Base-by-base conservation (phyloP, 2,329 filamentous ascomycete genomes). In the Phoma herbarum region DNA sequence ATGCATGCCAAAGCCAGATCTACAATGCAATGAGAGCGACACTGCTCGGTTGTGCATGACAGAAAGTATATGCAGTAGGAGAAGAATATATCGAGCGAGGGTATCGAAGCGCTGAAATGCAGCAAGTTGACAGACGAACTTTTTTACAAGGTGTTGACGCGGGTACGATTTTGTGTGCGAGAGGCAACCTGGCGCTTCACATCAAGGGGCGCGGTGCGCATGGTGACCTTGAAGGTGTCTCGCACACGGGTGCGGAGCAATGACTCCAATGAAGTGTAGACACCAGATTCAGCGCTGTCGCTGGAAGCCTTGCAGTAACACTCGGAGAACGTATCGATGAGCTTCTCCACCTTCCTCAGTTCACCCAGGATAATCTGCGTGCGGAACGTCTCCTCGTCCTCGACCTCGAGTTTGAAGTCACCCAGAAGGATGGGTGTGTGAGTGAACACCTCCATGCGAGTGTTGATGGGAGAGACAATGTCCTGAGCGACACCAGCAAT, bases 161-260 rank as follows among this genome's bases (percentile, higher is more conserved):
- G 72, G 2, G 54, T 51, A 18, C 70, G 68, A 44, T 66, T 66
- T 26, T 74, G 72, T 1, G 69, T 66, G 16, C 67, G 65, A n/a
- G 64, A 70, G 11, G 72, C 71, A 22, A 76, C 57, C 42, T 75
- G 70, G 37, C 73, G 66, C 66, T 73, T 77, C 58, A 76, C 62
- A 44, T 73, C 72, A 23, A 74, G 69, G 10, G 74, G 72, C 10
- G 74, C 74, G 12, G 64, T 68, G 55, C 72, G 67, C 72, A 77
- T 75, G 12, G 71, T 75, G n/a, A 72, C 63, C 51, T 72, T 74
- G 62, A 77, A 75, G 2, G 74, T 77, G 48, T 77, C 74, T 44
- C 73, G 69, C 2, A 77, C 73, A 23, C 72, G 66, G 1, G 71
- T 75, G 44, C 74, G 70, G 22, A 77, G 69, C 12, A 75, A 59